These are phyloP conservation scores for Metarhizium humberi DNA, from an alignment of 2,329 filamentous ascomycete species.

Conservation along the genomic window DNA sequence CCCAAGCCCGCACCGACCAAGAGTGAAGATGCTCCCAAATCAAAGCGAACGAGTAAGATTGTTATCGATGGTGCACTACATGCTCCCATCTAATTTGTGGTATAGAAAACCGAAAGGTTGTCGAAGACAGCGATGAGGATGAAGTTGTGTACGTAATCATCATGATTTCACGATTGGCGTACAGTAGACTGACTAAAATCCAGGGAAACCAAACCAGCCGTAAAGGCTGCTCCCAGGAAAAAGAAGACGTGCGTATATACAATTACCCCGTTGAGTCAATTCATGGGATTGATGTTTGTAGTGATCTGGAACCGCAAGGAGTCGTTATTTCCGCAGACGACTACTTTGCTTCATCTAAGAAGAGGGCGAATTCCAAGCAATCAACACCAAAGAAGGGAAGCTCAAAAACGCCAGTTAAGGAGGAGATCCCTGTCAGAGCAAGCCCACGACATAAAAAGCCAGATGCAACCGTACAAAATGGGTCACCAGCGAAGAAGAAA, in stretches of 20 bases:
- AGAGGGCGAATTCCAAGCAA: conserved; percentile 25
- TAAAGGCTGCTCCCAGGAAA: conserved; percentile 41
- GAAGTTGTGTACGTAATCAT: conserved; percentile 27
- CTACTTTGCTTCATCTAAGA: conserved; percentile 43
- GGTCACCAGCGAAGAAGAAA: conserved; percentile 29
- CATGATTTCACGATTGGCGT: not conserved
- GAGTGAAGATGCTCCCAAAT: conserved; percentile 33
- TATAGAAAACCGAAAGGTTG: conserved; percentile 53
- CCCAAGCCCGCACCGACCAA: conserved; percentile 39
- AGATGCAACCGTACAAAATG: conserved; percentile 19
- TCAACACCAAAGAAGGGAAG: conserved; percentile 23
- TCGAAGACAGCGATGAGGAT: conserved; percentile 77
- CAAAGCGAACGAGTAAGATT: conserved; percentile 35
- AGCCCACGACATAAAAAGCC: conserved; percentile 41
- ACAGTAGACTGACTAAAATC: conserved; percentile 6
- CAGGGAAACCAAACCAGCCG: conserved; percentile 42
- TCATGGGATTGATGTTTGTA: conserved; percentile 11
- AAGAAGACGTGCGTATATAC: conserved; percentile 39
- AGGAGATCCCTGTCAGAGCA: conserved; percentile 37
- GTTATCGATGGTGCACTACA: not conserved
- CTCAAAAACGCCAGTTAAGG: conserved; percentile 26
- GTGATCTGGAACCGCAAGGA: conserved; percentile 35
- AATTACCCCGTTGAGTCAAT: not conserved
- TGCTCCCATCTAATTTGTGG: conserved; percentile 10
- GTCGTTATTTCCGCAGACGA: conserved; percentile 46